Percentiles rank a stretch among this genome's conserved stretches.
Evolutionary conservation across 192 early-diverging fungal species (phyloP).

Genomic region (Globomyces pollinis-pini): DNA sequence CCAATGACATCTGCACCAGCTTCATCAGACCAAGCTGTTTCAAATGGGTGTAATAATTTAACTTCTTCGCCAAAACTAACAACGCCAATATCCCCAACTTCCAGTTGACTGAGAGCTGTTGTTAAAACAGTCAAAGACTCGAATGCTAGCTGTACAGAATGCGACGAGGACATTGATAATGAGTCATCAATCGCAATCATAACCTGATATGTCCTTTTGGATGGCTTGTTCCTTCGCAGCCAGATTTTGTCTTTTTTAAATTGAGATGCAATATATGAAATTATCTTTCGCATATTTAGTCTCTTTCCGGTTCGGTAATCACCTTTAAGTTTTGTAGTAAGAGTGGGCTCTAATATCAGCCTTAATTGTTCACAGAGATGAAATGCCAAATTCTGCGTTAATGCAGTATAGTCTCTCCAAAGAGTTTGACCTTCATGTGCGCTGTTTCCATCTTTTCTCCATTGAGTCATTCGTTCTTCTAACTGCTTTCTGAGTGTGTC

Average conservation of each 20-base stretch:
- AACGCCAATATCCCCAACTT: slow-evolving; percentile 88
- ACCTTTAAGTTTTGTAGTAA: slow-evolving; percentile 91
- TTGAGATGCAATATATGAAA: slow-evolving; percentile 96
- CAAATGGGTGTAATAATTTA: slow-evolving; percentile 88
- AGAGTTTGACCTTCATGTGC: slow-evolving; percentile 50
- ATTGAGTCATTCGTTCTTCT: slow-evolving; percentile 66
- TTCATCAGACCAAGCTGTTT: slow-evolving; percentile 79
- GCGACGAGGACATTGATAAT: slow-evolving; percentile 89
- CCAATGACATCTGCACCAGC: slow-evolving; percentile 85
- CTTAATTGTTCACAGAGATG: slow-evolving; percentile 90
- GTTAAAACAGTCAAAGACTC: slow-evolving; percentile 90
- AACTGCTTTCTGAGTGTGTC: slow-evolving; percentile 72
- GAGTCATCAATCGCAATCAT: slow-evolving; percentile 98
- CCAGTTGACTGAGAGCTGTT: slow-evolving; percentile 86
- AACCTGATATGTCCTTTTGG: slow-evolving; percentile 95
- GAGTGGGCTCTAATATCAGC: slow-evolving; percentile 91
- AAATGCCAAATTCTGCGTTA: slow-evolving; percentile 87
- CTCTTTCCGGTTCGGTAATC: slow-evolving; percentile 98
- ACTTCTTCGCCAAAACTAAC: slow-evolving; percentile 85
- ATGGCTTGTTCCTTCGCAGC: slow-evolving; percentile 93
- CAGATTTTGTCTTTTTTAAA: slow-evolving; percentile 99
- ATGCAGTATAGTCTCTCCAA: slow-evolving; percentile 82
- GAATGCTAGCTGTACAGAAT: slow-evolving; percentile 82
- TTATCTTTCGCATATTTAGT: slow-evolving; percentile 98
- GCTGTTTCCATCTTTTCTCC: slow-evolving; percentile 61